These are phyloP conservation scores for Martensiomyces pterosporus DNA, from an alignment of 192 early-diverging fungal species.

Conservation along the genomic window DNA sequence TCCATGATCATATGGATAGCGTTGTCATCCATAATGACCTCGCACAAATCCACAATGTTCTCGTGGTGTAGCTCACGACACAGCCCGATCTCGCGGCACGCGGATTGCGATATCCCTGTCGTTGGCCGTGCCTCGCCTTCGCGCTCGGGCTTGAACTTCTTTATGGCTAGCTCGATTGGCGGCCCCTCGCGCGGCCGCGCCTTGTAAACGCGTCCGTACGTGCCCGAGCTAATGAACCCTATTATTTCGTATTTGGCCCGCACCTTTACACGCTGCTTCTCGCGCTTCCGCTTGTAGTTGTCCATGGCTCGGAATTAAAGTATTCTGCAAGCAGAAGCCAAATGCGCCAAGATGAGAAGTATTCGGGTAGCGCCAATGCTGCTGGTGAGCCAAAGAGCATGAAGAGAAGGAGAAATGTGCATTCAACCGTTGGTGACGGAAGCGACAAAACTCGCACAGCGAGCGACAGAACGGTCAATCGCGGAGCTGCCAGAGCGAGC, in stretches of 20 bases:
- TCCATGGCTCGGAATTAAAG: too few relatives aligned
- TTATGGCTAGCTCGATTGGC: conserved; percentile 80
- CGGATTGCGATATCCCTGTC: conserved; percentile 88
- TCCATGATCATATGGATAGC: conserved; percentile 97
- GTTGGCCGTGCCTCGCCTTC: conserved; percentile 70
- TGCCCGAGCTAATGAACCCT: conserved; percentile 92
- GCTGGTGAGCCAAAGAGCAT: too few relatives aligned
- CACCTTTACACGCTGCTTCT: conserved; percentile 50
- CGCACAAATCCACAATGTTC: conserved; percentile 81
- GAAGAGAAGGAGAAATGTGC: conserved; percentile 1
- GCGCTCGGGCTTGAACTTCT: conserved; percentile 96
- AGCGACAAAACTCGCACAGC: too few relatives aligned
- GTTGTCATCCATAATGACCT: conserved; percentile 89
- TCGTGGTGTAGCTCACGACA: conserved; percentile 87
- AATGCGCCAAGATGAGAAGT: too few relatives aligned
- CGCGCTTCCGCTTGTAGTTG: conserved; percentile 49
- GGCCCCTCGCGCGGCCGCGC: conserved; percentile 59
- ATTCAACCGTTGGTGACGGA: not conserved
- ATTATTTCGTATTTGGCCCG: conserved; percentile 75
- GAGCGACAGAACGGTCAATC: too few relatives aligned
- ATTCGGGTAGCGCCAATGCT: too few relatives aligned
- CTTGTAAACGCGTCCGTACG: conserved; percentile 96
- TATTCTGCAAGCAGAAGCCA: too few relatives aligned
- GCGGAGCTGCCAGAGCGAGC: too few relatives aligned
- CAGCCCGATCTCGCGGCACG: conserved; percentile 88